Evolutionary conservation across 1,284 basidiomycete genomes (phyloP), one percentile per base, ranked within the genome.

Genomic region (Veloporphyrellus conicus): DNA sequence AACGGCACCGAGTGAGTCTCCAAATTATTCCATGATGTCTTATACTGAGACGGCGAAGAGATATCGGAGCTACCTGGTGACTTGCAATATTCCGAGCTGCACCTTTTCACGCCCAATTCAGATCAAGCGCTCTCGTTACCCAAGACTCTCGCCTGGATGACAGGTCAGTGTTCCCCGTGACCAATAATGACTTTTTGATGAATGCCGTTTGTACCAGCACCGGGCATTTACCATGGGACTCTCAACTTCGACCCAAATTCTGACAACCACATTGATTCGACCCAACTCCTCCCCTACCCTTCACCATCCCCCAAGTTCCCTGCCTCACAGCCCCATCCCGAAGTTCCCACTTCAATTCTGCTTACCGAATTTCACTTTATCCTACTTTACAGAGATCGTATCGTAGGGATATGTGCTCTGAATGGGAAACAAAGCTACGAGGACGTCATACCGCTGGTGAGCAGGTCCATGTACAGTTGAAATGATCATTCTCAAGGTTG

Each of bases 291-390:
- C 11, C 81, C 82, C 15, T 87, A 87, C 58, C 82, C 82, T 29
- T 44, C 67, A 27, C 58, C 67, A n/a, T 58, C 65, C 19, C 46
- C 66, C 45, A 43, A 63, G 2, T 58, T 62, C 3, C 48, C 22
- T 48, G n/a, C 54, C 48, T 44, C 57, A 4, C 59, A 59, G 5
- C 56, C 65, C 3, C 42, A 53, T 8, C 55, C 66, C 6, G 73
- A 76, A 35, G 58, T 75, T 10, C 89, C 90, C 2, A 61, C 84
- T 9, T 90, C 90, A 4, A 82, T 96, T 59, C 79, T 84, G 14
- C 71, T 96, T 48, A 96, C 93, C 0, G 89, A 95, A 63, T 96
- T 93, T 65, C 95, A 99, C 62, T 91, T 93, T 63, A 72, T 99
- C 19, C 68, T 98, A 12, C 73, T 99, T 2, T 97, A 93, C 68